These are phyloP conservation scores for Hygrocybe coccinea DNA, from an alignment of 768 basidiomycete genomes.

Conservation along the genomic window DNA sequence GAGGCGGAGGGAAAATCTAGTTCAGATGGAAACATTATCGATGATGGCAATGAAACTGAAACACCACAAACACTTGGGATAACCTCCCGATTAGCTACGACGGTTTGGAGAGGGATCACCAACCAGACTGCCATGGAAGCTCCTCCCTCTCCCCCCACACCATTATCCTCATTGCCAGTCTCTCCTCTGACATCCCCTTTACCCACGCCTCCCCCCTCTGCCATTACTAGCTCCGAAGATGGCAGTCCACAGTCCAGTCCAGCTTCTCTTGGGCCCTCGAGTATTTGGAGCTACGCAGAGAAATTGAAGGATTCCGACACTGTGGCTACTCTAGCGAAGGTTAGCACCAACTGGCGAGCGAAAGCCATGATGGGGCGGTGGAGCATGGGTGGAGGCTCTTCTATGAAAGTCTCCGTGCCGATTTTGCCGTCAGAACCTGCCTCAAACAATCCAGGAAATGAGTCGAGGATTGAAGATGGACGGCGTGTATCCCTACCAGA, in stretches of 20 bases:
- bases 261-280: constrained; percentile 28
- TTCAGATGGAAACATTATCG: constrained; percentile 25
- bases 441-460: background rate
- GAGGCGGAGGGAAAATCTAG: constrained; percentile 26
- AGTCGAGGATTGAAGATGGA: background rate
- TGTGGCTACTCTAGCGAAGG: constrained; percentile 64
- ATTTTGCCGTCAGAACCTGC: background rate
- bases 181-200: constrained; percentile 19
- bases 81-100: constrained; percentile 52
- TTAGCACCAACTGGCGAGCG: constrained; percentile 71
- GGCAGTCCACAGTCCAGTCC: constrained; percentile 19
- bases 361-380: constrained; percentile 49
- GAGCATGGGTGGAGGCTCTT: constrained; percentile 17
- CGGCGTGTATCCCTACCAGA: constrained; percentile 40
- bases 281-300: constrained; percentile 67
- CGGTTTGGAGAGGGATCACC: constrained; percentile 74
- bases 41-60: constrained; percentile 46
- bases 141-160: constrained; percentile 40
- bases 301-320: constrained; percentile 71
- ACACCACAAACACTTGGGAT: constrained; percentile 35
- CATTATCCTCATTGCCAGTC: constrained; percentile 31
- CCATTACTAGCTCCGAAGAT: background rate
- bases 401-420: background rate
- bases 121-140: constrained; percentile 72
- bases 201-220: constrained; percentile 12